Conservation (phyloP, 192 early-diverging fungal species). For the Hyaloraphidium curvatum region DNA sequence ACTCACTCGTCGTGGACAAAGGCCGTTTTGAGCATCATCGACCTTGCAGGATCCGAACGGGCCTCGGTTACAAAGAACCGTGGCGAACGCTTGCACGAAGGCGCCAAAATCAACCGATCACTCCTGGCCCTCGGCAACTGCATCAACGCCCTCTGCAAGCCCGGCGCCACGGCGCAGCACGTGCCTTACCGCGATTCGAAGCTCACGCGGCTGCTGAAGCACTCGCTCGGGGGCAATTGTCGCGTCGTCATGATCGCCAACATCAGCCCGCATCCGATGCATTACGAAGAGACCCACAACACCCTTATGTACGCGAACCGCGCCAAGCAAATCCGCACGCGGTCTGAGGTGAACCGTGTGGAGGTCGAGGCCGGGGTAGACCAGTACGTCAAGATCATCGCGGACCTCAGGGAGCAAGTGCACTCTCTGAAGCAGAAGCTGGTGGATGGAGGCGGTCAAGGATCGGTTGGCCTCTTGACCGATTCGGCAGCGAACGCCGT, state of each 20-base stretch:
- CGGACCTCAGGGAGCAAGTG: too few relatives aligned
- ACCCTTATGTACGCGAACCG: conserved; percentile 63
- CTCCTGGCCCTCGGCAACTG: conserved; percentile 56
- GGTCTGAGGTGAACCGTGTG: conserved; percentile 32
- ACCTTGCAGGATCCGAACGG: conserved; percentile 51
- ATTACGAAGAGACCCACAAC: conserved; percentile 60
- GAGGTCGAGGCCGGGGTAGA: conserved; percentile 34
- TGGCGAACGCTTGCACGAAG: conserved; percentile 46
- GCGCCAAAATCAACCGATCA: conserved; percentile 59
- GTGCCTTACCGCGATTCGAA: conserved; percentile 61
- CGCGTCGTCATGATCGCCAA: conserved; percentile 62
- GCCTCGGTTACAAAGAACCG: conserved; percentile 26
- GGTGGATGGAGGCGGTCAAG: too few relatives aligned
- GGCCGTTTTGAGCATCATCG: conserved; percentile 32
- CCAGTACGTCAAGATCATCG: conserved; percentile 38
- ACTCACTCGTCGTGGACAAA: conserved; percentile 10
- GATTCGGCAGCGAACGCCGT: too few relatives aligned
- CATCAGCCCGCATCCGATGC: conserved; percentile 38
- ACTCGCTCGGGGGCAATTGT: conserved; percentile 62
- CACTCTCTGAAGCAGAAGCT: too few relatives aligned
- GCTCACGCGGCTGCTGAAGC: conserved; percentile 47
- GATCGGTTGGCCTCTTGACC: too few relatives aligned
- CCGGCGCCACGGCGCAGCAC: conserved; percentile 31
- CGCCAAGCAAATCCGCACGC: conserved; percentile 48
- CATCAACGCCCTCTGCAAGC: conserved; percentile 44